Percentiles rank a stretch among this genome's conserved stretches.
Evolutionary conservation across 805 yeast genomes (phyloP).

Genomic region (Blastobotrys parvus): DNA sequence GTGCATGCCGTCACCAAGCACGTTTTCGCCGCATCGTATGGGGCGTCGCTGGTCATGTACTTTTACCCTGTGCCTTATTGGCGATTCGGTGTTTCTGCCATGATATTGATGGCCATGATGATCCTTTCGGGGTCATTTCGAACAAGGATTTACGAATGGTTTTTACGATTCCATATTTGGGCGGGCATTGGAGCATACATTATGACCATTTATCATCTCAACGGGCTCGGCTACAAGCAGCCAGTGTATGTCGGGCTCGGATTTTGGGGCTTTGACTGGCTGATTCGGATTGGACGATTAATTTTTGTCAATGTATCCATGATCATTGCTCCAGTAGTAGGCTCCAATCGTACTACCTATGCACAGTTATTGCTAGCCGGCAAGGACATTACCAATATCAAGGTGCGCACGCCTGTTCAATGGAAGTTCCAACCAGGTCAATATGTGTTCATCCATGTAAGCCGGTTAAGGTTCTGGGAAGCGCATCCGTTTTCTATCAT

Average conservation of each 20-base stretch:
- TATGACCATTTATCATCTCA: conserved; percentile 49
- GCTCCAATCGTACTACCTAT: conserved; percentile 16
- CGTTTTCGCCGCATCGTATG: conserved; percentile 30
- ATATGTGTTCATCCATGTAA: conserved; percentile 49
- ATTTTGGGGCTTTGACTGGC: conserved; percentile 61
- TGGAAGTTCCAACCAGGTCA: conserved; percentile 57
- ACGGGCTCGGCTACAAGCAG: conserved; percentile 44
- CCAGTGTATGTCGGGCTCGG: conserved; percentile 48
- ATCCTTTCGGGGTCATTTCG: conserved; percentile 41
- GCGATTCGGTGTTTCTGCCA: conserved; percentile 29
- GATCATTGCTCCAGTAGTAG: conserved; percentile 32
- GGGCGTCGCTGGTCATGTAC: conserved; percentile 24
- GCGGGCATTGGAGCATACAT: conserved; percentile 48
- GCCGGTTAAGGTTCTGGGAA: conserved; percentile 45
- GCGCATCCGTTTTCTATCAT: conserved; percentile 61
- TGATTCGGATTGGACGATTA: conserved; percentile 46
- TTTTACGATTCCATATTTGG: conserved; percentile 47
- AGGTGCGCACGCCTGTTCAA: conserved; percentile 42
- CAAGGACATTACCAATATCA: conserved; percentile 41
- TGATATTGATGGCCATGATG: conserved; percentile 31
- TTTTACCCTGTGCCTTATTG: conserved; percentile 30
- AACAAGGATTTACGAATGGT: conserved; percentile 46
- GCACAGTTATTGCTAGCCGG: conserved; percentile 37
- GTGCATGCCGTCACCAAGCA: conserved; percentile 46
- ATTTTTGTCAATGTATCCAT: conserved; percentile 27